Evolutionary conservation across 257 asterid genomes (phyloP), one percentile per base, ranked within the genome.

Genomic region (Solanum tacnaense): DNA sequence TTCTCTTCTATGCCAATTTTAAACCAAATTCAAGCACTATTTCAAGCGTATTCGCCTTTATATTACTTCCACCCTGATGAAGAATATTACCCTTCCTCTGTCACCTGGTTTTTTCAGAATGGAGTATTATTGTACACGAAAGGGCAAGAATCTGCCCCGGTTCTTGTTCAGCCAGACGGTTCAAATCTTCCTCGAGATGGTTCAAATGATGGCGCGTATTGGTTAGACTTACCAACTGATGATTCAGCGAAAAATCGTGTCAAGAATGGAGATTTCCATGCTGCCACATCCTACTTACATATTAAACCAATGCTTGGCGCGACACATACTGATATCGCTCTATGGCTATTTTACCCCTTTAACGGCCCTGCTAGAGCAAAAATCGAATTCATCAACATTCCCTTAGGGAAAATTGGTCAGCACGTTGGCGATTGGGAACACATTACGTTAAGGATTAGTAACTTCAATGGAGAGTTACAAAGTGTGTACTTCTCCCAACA

Each of bases 351-450:
- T 60, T 95, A 95, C 94, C 99, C 99, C 31, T 96, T 93, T 87
- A 96, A 96, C 52, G 99, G 99, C 5, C 93, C 96, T 1, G 95
- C 98, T 0, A 91, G 75, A 86, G 98, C 95, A 0, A 96, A 96
- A 86, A 86, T 96, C 6, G 93, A 91, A 88, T 92, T 94, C 88
- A 38, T 96, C 4, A 91, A 91, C 27, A 65, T 96, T 1, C 13
- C 92, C 0, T 79, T 96, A 1, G 98, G 98, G 1, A 94, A 86
- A 84, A 92, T 96, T 3, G 98, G 99, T 0, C 91, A 96, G 65
- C 99, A 96, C 25, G 91, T 94, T 1, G 98, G 99, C 1, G 99
- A 96, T 29, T 96, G 98, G 98, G 99, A 96, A 68, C 99, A 96
- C 85, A 91, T 94, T n/a, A 94, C 98, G 1, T 68, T 95, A 36